Base-by-base conservation (phyloP, 129 eudicot species). In the Chrysanthemum lavandulifolium region DNA sequence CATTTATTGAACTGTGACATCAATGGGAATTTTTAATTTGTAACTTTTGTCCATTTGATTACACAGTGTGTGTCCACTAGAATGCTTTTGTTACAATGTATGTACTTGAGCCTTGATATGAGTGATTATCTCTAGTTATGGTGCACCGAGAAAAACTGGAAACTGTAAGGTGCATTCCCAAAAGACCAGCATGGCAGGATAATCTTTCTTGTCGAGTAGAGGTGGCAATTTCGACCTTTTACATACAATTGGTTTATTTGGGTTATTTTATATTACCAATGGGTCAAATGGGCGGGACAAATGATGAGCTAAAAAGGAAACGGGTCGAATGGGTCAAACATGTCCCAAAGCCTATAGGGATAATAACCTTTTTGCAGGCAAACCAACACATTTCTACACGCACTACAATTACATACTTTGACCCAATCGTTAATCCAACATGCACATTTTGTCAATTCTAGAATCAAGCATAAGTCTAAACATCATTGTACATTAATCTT, bases 31-130 rank as follows among this genome's bases (percentile, higher is more conserved):
- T 12, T 58, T 58, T 4, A 18, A 13, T 25, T 25, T 14, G 0
- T 12, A 60, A 6, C 43, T 36, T 23, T 59, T 10, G 58, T 1
- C 25, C 13, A 60, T 3, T 4, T 36, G 4, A 21, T 23, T 5
- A 19, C 18, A 13, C 18, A 13, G n/a, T 60, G 3, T 36, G 13
- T 60, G 65, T 13, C 65, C 2, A 60, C 15, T 12, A 60, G 65
- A 60, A 60, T 60, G 65, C 43, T n/a, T 60, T 60, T 25, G 18
- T 23, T 60, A 60, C 65, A 60, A 59, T 21, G 10, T 8, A 27
- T 69, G 14, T n/a, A 43, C 29, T 31, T 51, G n/a, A 69, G 29
- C 73, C 73, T 51, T 27, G 8, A 2, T 69, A 31, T n/a, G 36
- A 31, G 29, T 40, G 14, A 0, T 2, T 65, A 43, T 45, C 4